A percentile compares a stretch with the other conserved stretches of the same genome.
phyloP scores from a whole-genome alignment of 2,329 filamentous ascomycete species.

The Cadophora sp. region DNA sequence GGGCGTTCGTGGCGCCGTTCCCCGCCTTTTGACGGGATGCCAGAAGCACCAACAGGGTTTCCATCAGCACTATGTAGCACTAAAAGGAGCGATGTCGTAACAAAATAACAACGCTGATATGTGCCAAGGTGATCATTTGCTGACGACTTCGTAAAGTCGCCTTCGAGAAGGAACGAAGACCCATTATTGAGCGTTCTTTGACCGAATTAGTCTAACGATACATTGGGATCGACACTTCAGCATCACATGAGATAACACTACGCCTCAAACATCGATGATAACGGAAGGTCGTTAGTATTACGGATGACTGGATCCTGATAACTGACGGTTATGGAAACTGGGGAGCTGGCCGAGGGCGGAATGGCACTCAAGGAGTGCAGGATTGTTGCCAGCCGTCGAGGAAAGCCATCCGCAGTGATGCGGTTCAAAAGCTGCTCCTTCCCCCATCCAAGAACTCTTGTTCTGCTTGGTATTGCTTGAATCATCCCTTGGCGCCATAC shows the following conservation, averaged over 20 bases:
- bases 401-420: constrained; percentile 1
- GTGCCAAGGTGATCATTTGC: constrained; percentile 17
- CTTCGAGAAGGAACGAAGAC: neutral
- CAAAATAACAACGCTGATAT: constrained; percentile 19
- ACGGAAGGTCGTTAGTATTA: constrained; percentile 9
- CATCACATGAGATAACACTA: neutral
- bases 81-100: constrained; percentile 19
- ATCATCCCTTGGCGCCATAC: neutral
- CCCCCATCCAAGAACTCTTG: neutral
- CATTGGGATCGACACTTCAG: neutral
- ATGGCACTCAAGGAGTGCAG: neutral
- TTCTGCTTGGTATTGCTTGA: constrained; percentile 15
- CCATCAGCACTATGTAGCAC: constrained; percentile 3
- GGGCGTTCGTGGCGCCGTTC: constrained; percentile 5
- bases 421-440: constrained; percentile 2
- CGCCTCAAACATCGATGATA: constrained; percentile 1
- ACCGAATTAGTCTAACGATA: neutral
- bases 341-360: neutral
- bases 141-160: neutral
- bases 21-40: neutral
- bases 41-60: constrained; percentile 2
- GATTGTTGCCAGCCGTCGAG: neutral
- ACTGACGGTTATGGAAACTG: neutral
- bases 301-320: constrained; percentile 10
- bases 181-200: neutral